phyloP scores from a whole-genome alignment of 2,329 filamentous ascomycete species.

The Pyrenophora tritici-repentis region DNA sequence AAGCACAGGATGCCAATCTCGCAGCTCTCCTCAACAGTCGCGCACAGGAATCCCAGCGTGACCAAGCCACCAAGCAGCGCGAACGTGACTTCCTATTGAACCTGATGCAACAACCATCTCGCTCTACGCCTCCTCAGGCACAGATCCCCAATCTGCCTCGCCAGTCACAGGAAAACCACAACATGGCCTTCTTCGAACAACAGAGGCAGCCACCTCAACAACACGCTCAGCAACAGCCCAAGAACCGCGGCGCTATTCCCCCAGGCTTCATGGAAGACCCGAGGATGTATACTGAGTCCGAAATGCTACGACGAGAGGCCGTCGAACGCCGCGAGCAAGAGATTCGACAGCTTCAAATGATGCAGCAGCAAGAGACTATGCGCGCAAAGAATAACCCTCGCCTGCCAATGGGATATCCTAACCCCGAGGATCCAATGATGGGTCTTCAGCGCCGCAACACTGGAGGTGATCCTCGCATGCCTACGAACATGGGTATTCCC shows the following conservation, averaged over 20 bases:
- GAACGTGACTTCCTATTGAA: slow-evolving; percentile 84
- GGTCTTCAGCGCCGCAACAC: slow-evolving; percentile 46
- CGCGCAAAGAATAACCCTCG: slow-evolving; percentile 37
- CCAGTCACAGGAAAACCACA: slow-evolving; percentile 37
- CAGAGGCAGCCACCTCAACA: slow-evolving; percentile 40
- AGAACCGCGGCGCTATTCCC: slow-evolving; percentile 44
- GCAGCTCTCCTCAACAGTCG: slow-evolving; percentile 46
- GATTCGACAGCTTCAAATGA: slow-evolving; percentile 36
- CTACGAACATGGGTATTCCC: slow-evolving; percentile 51
- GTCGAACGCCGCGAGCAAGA: slow-evolving; percentile 40
- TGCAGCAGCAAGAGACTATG: slow-evolving; percentile 44
- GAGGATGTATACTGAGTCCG: slow-evolving; percentile 39
- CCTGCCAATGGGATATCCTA: slow-evolving; percentile 40
- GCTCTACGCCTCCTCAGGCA: slow-evolving; percentile 41
- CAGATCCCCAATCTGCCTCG: slow-evolving; percentile 44
- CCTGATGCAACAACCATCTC: slow-evolving; percentile 69
- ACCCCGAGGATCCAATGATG: slow-evolving; percentile 41
- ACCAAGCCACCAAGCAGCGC: slow-evolving; percentile 58
- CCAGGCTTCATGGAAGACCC: slow-evolving; percentile 47
- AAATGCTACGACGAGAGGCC: slow-evolving; percentile 40
- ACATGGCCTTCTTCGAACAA: slow-evolving; percentile 44
- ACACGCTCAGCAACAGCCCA: slow-evolving; percentile 36
- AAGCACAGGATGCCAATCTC: slow-evolving; percentile 39
- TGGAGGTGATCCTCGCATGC: slow-evolving; percentile 42
- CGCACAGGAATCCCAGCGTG: slow-evolving; percentile 44